Evolutionary conservation across 1,139 yeast genomes (phyloP), one percentile per base, ranked within the genome.

Genomic region (Candida albicans): DNA sequence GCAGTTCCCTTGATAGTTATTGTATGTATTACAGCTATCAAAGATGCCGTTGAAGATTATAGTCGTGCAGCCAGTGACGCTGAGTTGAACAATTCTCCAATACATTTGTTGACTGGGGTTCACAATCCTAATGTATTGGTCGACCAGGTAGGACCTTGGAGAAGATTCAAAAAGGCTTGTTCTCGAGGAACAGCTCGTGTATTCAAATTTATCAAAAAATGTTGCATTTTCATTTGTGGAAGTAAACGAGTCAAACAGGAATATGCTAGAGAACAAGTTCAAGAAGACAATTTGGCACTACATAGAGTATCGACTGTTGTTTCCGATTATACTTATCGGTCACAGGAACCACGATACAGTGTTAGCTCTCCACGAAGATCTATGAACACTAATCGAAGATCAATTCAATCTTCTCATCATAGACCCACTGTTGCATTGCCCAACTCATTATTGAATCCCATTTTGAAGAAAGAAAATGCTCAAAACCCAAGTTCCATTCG

Each of bases 1-100:
- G 91, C 96, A 1, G 97, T 90, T 35, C 99, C 99, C 2, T 80
- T 93, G 63, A 87, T 91, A 64, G 96, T 89, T 42, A 91, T 93
- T 70, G 96, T 93, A 33, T 70, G 77, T 45, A 77, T 93, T 46
- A 93, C 98, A 1, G 97, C 95, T 12, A 68, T 87, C 50, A 91
- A 91, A 62, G 99, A 93, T 67, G 97, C 96, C 1, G 74, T 93
- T 51, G 99, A 93, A 65, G 99, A 93, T 66, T 91, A 89, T 46
- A 79, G 95, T 56, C 80, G 99, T 61, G 84, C 89, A 0, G 67
- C 78, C 3, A 75, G 85, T 52, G 99, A 93, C 65, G 67, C 82
- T 52, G 96, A 91, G 56, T 81, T 93, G 52, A 93, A 93, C 61
- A 91, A 93, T 61, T 86, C 91, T 8, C 81, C 86, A 13, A 87